Conservation (phyloP, 345 rosid species). For the Mangifera indica region DNA sequence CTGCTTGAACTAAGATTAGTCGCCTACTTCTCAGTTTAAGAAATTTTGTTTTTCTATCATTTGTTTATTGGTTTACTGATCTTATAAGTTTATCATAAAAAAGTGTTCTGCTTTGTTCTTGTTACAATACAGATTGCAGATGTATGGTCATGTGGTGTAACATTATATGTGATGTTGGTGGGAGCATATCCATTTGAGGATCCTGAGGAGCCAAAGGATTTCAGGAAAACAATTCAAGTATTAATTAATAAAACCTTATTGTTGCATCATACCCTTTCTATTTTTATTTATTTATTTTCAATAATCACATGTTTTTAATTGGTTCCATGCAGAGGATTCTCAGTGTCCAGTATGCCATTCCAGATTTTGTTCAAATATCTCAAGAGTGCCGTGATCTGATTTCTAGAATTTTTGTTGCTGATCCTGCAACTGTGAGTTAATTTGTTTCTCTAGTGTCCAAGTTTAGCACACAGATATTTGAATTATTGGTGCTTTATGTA, state of each 20-base stretch:
- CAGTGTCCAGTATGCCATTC: conserved; percentile 80
- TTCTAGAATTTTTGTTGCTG: conserved; percentile 81
- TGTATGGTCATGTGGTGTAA: conserved; percentile 98
- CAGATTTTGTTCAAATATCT: conserved; percentile 68
- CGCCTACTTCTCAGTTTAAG: not conserved
- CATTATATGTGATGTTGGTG: conserved; percentile 89
- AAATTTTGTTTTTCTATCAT: not conserved
- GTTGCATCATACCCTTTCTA: not conserved
- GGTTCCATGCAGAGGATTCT: conserved; percentile 63
- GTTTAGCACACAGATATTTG: too few species aligned
- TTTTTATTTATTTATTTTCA: not conserved
- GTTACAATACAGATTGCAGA: conserved; percentile 71
- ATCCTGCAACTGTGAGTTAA: conserved; percentile 62
- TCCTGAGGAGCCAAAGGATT: conserved; percentile 89
- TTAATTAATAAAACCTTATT: not conserved
- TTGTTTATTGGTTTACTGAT: not conserved
- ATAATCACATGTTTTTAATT: not conserved
- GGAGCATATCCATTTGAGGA: conserved; percentile 97
- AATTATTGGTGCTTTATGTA: too few species aligned
- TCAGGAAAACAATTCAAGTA: conserved; percentile 85
- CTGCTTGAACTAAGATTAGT: not conserved
- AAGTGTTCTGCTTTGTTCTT: conserved; percentile 7
- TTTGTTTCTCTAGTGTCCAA: too few species aligned
- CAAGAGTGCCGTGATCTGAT: conserved; percentile 77
- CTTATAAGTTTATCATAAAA: not conserved